Evolutionary conservation across 768 basidiomycete species (phyloP).

Genomic region (Mycena vitilis): DNA sequence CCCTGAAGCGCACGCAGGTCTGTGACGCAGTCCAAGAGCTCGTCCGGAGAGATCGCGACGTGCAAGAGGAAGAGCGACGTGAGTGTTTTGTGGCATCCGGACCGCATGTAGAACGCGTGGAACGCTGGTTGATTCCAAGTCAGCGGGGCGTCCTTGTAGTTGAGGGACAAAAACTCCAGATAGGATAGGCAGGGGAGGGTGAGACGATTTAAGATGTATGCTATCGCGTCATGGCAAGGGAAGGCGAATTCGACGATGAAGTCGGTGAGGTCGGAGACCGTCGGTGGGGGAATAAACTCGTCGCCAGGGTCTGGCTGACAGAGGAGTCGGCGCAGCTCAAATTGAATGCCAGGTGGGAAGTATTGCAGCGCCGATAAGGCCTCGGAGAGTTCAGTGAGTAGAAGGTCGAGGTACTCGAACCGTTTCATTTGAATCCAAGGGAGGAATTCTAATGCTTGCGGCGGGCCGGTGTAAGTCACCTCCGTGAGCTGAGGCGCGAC

Average conservation of each 20-base stretch:
- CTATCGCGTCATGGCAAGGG: neutral
- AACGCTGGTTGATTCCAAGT: slow-evolving; percentile 22
- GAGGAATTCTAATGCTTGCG: slow-evolving; percentile 5
- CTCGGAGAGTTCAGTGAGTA: slow-evolving; percentile 14
- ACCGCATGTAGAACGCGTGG: slow-evolving; percentile 13
- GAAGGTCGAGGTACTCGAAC: slow-evolving; percentile 26
- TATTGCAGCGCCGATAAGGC: slow-evolving; percentile 11
- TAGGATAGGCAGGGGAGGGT: slow-evolving; percentile 4
- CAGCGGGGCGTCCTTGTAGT: slow-evolving; percentile 7
- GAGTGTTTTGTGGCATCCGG: slow-evolving; percentile 10
- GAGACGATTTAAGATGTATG: slow-evolving; percentile 5
- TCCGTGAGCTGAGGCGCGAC: slow-evolving; percentile 21
- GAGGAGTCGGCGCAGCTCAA: slow-evolving; percentile 24
- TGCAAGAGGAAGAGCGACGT: slow-evolving; percentile 25
- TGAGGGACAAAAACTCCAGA: slow-evolving; percentile 11
- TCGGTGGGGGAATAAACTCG: neutral
- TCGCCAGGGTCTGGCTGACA: neutral
- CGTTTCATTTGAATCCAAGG: slow-evolving; percentile 26
- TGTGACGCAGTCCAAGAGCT: slow-evolving; percentile 13
- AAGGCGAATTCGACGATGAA: slow-evolving; percentile 8
- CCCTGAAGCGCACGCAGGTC: slow-evolving; percentile 1
- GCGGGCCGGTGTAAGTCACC: slow-evolving; percentile 24
- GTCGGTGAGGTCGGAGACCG: slow-evolving; percentile 8
- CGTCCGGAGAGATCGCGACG: neutral
- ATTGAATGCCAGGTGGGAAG: slow-evolving; percentile 21